Base-by-base conservation (phyloP, 2,329 filamentous ascomycete genomes). In the Thielaviopsis euricoi region DNA sequence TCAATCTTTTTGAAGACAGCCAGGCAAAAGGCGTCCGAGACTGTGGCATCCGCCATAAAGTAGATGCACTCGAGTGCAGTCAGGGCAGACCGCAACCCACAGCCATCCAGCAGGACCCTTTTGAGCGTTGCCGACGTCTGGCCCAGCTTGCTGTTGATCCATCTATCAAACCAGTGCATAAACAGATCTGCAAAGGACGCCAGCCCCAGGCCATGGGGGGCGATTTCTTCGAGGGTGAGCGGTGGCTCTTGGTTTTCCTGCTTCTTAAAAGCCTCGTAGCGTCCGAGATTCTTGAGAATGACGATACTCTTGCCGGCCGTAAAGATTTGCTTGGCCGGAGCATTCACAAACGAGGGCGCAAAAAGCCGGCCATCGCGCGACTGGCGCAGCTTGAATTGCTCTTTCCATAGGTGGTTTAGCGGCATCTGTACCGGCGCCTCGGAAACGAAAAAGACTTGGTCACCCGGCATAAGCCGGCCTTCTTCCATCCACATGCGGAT, bases 291-390 rank as follows among this genome's bases (percentile, higher is more conserved):
- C 61, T 83, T 84, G n/a, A 96, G 71, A 51, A 96, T 85, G 1
- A 93, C 81, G 58, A 93, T 83, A 64, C 86, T 94, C 69, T 96
- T 96, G 0, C 91, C 91, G 1, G 88, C 84, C 1, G 84, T 89
- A 64, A 95, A 91, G 43, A 96, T 88, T 61, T 83, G 86, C 23
- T 74, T 71, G 0, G 81, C 81, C 1, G 83, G 79, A 2, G 83
- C 77, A 46, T 83, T 80, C 4, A 96, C 74, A 62, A 95, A 96
- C 2, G 72, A 76, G 0, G 91, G 90, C 0, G 85, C 83, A 64
- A 85, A 81, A 1, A 89, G 68, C 1, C 71, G 70, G 17, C 83
- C 81, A 49, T 81, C 73, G 2, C 76, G 68, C 0, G 82, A 80
- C 13, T 72, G 74, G 25, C 83, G 80, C 15, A 96, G 72, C 22